phyloP scores from a whole-genome alignment of 148 eudicot species.

The Vaccinium corymbosum region DNA sequence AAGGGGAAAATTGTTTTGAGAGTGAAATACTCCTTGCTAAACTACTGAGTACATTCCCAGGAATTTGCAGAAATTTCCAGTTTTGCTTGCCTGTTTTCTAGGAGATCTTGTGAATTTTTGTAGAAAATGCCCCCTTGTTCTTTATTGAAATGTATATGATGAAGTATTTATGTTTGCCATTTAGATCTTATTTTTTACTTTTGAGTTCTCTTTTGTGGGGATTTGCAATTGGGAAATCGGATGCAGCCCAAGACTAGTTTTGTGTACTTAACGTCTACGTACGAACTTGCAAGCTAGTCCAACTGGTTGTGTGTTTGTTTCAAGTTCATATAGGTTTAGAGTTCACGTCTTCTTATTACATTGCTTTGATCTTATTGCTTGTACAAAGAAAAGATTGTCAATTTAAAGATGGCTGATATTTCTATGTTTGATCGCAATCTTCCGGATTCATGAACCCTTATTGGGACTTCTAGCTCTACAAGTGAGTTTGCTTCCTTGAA shows the following conservation, averaged over 20 bases:
- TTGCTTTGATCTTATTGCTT: neutral
- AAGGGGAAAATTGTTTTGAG: conserved; percentile 82
- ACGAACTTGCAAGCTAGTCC: neutral
- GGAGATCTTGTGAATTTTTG: conserved; percentile 26
- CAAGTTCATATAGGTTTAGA: neutral
- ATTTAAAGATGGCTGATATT: neutral
- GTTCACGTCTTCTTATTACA: neutral
- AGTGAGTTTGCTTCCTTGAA: too few relatives aligned
- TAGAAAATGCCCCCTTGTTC: conserved; percentile 25
- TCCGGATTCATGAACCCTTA: neutral
- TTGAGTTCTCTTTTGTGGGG: neutral
- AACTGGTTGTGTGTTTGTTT: neutral
- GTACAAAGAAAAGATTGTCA: neutral
- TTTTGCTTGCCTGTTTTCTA: conserved; percentile 29
- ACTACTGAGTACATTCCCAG: conserved; percentile 40
- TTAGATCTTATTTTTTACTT: neutral
- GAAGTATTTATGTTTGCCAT: neutral
- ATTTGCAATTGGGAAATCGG: neutral
- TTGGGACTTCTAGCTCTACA: too few relatives aligned
- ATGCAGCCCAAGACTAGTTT: neutral
- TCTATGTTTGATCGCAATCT: neutral
- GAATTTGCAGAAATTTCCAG: conserved; percentile 18
- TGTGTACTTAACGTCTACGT: neutral
- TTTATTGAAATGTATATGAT: conserved; percentile 4
- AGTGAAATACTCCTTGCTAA: conserved; percentile 82